These are phyloP conservation scores for Emmonsia crescens DNA, from an alignment of 2,329 filamentous ascomycete genomes.

Conservation along the genomic window DNA sequence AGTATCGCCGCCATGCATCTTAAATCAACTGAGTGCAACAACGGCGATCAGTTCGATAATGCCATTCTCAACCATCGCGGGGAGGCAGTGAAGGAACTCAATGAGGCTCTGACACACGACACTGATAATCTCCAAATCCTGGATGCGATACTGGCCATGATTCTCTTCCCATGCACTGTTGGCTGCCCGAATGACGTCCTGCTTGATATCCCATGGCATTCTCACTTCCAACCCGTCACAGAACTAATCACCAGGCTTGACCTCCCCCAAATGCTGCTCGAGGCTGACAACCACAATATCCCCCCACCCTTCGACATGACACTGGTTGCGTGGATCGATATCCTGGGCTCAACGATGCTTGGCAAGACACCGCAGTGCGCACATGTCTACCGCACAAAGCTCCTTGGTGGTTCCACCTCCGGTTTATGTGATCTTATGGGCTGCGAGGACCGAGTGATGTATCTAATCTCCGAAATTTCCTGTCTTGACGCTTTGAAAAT, in stretches of 20 bases:
- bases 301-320: slow-evolving; percentile 92
- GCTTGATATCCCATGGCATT: slow-evolving; percentile 90
- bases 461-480: slow-evolving; percentile 92
- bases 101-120: slow-evolving; percentile 66
- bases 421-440: slow-evolving; percentile 92
- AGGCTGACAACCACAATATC: slow-evolving; percentile 46
- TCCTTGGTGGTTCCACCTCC: slow-evolving; percentile 53
- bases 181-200: slow-evolving; percentile 74
- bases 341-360: slow-evolving; percentile 85
- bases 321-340: slow-evolving; percentile 81
- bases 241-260: slow-evolving; percentile 78
- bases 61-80: slow-evolving; percentile 87
- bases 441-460: slow-evolving; percentile 95
- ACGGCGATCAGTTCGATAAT: slow-evolving; percentile 65
- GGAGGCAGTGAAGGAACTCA: slow-evolving; percentile 71
- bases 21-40: slow-evolving; percentile 58
- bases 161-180: slow-evolving; percentile 88
- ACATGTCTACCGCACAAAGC: slow-evolving; percentile 91
- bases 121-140: slow-evolving; percentile 76
- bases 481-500: slow-evolving; percentile 84
- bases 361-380: slow-evolving; percentile 79
- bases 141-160: slow-evolving; percentile 83
- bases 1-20: slow-evolving; percentile 87
- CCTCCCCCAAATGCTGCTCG: slow-evolving; percentile 57
- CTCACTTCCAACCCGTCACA: slow-evolving; percentile 87